Evolutionary conservation across 805 yeast species (phyloP).

Genomic region (Sungouiozyma ichnusensis): DNA sequence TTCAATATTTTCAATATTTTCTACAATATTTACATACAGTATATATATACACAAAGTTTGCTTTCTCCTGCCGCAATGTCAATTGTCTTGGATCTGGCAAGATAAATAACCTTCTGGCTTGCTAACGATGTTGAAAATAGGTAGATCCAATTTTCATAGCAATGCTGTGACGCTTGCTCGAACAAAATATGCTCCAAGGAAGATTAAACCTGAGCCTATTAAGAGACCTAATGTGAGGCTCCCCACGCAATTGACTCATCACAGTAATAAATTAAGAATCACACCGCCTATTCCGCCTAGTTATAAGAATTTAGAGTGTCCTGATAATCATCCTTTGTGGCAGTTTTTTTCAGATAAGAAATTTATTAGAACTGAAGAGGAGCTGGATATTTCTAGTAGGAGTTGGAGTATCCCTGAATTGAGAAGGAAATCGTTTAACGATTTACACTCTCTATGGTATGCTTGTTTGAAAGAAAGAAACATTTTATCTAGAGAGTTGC

Average conservation of each 20-base stretch:
- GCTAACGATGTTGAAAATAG: not conserved
- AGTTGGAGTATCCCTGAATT: slow-evolving; percentile 85
- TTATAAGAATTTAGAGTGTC: slow-evolving; percentile 55
- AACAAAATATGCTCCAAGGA: not conserved
- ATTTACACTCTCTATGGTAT: slow-evolving; percentile 87
- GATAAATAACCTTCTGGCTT: no score
- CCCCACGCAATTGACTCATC: slow-evolving; percentile 23
- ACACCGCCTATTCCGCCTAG: slow-evolving; percentile 83
- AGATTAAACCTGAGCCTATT: slow-evolving; percentile 13
- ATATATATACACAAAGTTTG: no score
- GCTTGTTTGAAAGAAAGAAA: slow-evolving; percentile 76
- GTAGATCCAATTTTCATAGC: not conserved
- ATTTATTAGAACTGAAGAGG: slow-evolving; percentile 49
- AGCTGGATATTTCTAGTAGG: slow-evolving; percentile 47
- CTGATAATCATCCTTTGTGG: slow-evolving; percentile 90
- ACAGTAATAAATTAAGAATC: slow-evolving; percentile 35
- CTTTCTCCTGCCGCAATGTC: no score
- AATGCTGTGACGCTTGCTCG: not conserved
- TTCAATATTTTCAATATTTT: no score
- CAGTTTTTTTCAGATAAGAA: slow-evolving; percentile 66
- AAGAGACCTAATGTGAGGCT: slow-evolving; percentile 14
- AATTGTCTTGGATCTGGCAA: no score
- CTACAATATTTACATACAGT: no score
- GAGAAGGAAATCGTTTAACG: slow-evolving; percentile 84
- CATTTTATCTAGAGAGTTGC: slow-evolving; percentile 61